A percentile compares a stretch with the other conserved stretches of the same genome.
phyloP scores from a whole-genome alignment of 202 grass and related monocot genomes.

The Panicum virgatum region DNA sequence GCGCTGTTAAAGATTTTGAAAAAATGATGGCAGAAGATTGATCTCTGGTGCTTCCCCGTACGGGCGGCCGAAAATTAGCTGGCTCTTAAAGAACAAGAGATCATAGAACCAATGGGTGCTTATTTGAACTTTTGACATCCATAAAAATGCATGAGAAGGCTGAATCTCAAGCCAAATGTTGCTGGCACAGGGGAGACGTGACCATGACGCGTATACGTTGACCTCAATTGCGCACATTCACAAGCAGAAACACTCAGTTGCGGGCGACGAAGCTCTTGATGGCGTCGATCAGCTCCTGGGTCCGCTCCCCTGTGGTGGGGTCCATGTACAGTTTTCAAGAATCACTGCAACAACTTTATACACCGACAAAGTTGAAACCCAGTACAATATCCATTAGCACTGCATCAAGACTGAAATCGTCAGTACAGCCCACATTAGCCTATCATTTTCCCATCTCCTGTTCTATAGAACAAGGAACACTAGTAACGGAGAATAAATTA shows the following conservation, averaged over 20 bases:
- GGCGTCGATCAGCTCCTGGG: conserved; percentile 59
- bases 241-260: conserved; percentile 31
- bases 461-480: background rate
- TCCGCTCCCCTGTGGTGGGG: conserved; percentile 49
- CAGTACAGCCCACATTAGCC: background rate
- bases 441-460: background rate
- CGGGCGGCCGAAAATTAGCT: no score
- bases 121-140: background rate
- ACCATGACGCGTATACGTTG: background rate
- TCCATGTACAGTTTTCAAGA: conserved; percentile 33
- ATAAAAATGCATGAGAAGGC: background rate
- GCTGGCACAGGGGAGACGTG: background rate
- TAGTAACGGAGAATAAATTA: background rate
- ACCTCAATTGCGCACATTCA: background rate
- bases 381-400: background rate
- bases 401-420: background rate
- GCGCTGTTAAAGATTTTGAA: no score
- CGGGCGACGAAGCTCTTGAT: conserved; percentile 60
- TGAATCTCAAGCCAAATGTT: background rate
- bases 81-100: no score
- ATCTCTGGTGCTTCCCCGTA: no score
- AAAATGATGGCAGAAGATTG: no score
- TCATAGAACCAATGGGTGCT: background rate
- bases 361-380: background rate
- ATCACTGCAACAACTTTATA: background rate